Evolutionary conservation across 805 yeast species (phyloP), one percentile per base, ranked within the genome.

Genomic region (Metschnikowia borealis): DNA sequence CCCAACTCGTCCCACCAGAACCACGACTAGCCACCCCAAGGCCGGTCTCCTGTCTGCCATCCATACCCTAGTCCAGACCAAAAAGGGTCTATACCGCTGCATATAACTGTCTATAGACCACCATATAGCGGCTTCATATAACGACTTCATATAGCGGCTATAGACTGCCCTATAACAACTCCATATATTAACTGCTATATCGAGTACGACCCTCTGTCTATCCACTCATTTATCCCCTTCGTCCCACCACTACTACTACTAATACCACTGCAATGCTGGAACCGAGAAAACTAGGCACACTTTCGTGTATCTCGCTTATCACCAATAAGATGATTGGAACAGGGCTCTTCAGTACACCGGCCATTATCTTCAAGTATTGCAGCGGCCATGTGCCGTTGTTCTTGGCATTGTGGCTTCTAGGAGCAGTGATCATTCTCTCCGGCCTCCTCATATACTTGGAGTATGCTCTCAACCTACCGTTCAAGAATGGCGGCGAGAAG

Each of bases 251-350:
- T 8, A 26, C 11, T 26, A 26, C 29, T 8, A 8, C 29, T 8
- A 23, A 6, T 23, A 7, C 53, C 14, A 47, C 37, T 33, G 31
- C 51, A 14, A 53, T 43, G 38, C 31, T 45, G 47, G 33, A 32
- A 17, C 44, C 48, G 36, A 26, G 31, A 21, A 63, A 63, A 45
- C 48, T 63, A 32, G 66, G 66, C 45, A 62, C 66, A 26, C 57
- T 62, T 11, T 61, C 64, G 51, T 71, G 75, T 38, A 66, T 73
- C 39, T 73, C 73, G 40, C 66, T 85, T 47, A 80, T 83, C 62
- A 69, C 84, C 53, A 85, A 85, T 65, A 75, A 85, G 58, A 84
- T 84, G 80, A 78, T 85, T 47, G 91, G 91, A 38, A 83, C 89
- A 2, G 91, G 90, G 26, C 82, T 85, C 36, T 85, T 84, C 65